Evolutionary conservation across 306 rosid genomes (phyloP), one percentile per base, ranked within the genome.

Genomic region (Lupinus albus): DNA sequence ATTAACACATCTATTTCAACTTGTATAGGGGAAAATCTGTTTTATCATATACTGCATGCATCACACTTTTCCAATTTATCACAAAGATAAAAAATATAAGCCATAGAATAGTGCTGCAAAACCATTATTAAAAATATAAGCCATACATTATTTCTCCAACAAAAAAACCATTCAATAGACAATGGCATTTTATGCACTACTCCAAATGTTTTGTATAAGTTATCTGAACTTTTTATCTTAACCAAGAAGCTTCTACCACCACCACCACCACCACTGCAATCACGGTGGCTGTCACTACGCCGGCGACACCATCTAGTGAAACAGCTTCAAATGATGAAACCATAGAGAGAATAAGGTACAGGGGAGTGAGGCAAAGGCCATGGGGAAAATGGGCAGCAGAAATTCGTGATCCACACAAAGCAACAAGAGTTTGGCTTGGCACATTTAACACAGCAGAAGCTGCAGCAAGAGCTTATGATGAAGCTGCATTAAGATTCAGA

Each of bases 361-460:
- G 99, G 68, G 99, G 99, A 73, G 99, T 93, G 53, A 81, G 99
- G 28, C 97, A 90, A 76, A 79, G 99, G 51, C 99, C 99, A 3
- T 93, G 99, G 99, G 99, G 99, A 0, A 93, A 93, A 63, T 93
- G 99, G 99, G 99, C 99, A 39, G 99, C 99, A 2, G 99, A 93
- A 72, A 93, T 93, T 13, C 89, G 99, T 0, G 99, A 93, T 51
- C 99, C 99, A 0, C 96, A 90, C 68, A 93, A 88, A 76, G 99
- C 99, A 11, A 92, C 97, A 14, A 75, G 99, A 45, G 99, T 93
- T 3, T 93, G 99, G 99, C 97, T 93, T 2, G 99, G 99, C 6
- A 93, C 99, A 0, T 93, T 90, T 57, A 97, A 93, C 9, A 94
- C 97, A 2, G 99, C 97, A 5, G 97, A 94, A 78, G 94, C 92